Evolutionary conservation across 169 alveolate genomes (phyloP).

Genomic region (Miamiensis avidus): DNA sequence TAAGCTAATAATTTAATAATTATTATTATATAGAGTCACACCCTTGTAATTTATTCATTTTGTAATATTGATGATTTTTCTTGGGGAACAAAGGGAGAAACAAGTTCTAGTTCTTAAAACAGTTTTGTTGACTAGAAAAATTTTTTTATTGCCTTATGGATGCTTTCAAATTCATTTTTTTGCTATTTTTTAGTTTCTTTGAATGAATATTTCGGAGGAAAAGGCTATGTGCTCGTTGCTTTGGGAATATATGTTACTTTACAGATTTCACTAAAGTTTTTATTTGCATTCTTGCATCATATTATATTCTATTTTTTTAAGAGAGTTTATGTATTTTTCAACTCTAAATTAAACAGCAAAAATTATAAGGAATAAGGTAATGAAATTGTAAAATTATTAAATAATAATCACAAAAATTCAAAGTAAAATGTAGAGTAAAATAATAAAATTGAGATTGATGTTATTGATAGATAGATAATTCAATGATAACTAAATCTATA

Average conservation of each 20-base stretch:
- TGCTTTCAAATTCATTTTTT: background rate
- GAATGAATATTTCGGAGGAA: background rate
- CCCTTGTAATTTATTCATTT: constrained; percentile 31
- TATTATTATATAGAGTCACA: constrained; percentile 29
- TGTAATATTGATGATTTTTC: constrained; percentile 49
- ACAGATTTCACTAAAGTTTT: background rate
- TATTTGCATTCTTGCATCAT: background rate
- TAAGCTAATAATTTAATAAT: too few species aligned
- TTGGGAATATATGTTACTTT: background rate
- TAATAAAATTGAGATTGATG: too few species aligned
- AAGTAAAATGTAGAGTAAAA: too few species aligned
- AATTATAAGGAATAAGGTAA: too few species aligned
- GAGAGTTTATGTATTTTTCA: too few species aligned
- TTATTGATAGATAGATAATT: too few species aligned
- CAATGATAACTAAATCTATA: too few species aligned
- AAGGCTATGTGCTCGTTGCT: background rate
- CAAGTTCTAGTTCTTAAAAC: background rate
- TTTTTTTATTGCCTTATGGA: background rate
- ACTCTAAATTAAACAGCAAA: too few species aligned
- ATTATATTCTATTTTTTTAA: background rate
- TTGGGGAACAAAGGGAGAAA: constrained; percentile 51
- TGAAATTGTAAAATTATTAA: too few species aligned
- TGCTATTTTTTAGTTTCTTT: background rate
- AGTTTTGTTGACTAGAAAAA: background rate
- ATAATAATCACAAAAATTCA: too few species aligned